Conservation (phyloP, 2,329 filamentous ascomycete genomes). For the Simplicillium sp. region DNA sequence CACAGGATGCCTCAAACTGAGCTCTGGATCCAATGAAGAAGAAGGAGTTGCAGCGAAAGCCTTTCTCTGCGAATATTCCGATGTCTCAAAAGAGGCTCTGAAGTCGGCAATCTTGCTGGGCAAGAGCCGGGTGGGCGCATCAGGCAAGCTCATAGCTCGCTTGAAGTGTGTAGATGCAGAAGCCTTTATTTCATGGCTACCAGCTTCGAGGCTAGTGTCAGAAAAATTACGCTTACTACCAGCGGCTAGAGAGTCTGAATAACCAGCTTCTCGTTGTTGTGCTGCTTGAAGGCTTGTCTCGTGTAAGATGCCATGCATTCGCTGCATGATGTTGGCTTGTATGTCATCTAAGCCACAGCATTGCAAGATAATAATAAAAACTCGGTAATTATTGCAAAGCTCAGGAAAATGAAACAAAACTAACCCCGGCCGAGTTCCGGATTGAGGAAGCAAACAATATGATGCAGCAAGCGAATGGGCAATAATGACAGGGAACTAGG, state of each 20-base stretch:
- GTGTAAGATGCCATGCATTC: slow-evolving; percentile 33
- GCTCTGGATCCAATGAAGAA: slow-evolving; percentile 38
- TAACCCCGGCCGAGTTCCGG: too few species aligned
- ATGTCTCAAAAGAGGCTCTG: slow-evolving; percentile 15
- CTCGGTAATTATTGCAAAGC: too few species aligned
- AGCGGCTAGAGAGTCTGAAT: slow-evolving; percentile 6
- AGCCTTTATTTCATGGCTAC: too few species aligned
- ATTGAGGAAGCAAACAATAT: too few species aligned
- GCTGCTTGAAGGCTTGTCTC: slow-evolving; percentile 42
- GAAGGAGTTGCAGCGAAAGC: slow-evolving; percentile 43
- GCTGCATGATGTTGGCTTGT: slow-evolving; percentile 20
- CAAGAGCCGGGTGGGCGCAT: slow-evolving; percentile 17
- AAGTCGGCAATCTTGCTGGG: slow-evolving; percentile 38
- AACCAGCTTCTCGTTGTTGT: slow-evolving; percentile 24
- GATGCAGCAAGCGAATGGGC: too few species aligned
- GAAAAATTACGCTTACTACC: not conserved
- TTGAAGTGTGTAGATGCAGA: slow-evolving; percentile 19
- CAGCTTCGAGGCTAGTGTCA: slow-evolving; percentile 2
- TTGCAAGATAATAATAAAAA: not conserved
- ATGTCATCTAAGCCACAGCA: slow-evolving; percentile 1
- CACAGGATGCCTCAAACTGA: slow-evolving; percentile 51
- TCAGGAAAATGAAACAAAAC: too few species aligned
- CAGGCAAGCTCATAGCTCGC: slow-evolving; percentile 20
- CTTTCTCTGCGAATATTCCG: slow-evolving; percentile 49
- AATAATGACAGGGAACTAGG: too few species aligned